phyloP scores from a whole-genome alignment of 805 yeast genomes.

The Wickerhamiella domercqiae region DNA sequence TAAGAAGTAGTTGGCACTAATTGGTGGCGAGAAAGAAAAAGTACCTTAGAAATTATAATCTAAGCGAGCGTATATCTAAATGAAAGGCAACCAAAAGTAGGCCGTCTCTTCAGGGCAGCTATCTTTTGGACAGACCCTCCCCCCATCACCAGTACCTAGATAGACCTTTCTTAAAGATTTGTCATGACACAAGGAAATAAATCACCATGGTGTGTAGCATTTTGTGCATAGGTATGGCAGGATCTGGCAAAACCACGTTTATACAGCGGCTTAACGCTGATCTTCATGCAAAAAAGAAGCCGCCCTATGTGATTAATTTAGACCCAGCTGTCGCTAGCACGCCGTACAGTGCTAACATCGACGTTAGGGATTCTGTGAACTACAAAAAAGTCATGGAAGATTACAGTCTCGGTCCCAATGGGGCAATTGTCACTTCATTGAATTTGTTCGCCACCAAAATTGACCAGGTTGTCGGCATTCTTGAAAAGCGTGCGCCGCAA shows the following conservation, averaged over 20 bases:
- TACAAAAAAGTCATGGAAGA: slow-evolving; percentile 95
- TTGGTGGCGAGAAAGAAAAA: no score
- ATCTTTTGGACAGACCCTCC: no score
- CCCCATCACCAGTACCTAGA: no score
- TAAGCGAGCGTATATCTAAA: no score
- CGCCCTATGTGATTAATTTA: slow-evolving; percentile 84
- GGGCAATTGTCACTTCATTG: slow-evolving; percentile 91
- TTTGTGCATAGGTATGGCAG: slow-evolving; percentile 52
- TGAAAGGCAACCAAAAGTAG: no score
- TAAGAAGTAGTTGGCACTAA: no score
- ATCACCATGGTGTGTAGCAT: slow-evolving; percentile 16
- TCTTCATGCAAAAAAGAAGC: slow-evolving; percentile 44
- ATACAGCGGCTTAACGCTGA: slow-evolving; percentile 90
- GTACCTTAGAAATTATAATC: no score
- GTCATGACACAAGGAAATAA: no score
- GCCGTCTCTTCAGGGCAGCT: no score
- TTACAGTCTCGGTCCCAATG: slow-evolving; percentile 88
- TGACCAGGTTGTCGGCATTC: slow-evolving; percentile 79
- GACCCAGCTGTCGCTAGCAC: slow-evolving; percentile 93
- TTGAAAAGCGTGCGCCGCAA: slow-evolving; percentile 52
- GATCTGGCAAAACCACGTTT: slow-evolving; percentile 92
- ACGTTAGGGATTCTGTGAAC: slow-evolving; percentile 89
- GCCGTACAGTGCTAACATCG: slow-evolving; percentile 92
- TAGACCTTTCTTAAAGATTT: no score
- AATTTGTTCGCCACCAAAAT: slow-evolving; percentile 88